A percentile compares a stretch with the other conserved stretches of the same genome.
Conservation (phyloP, 371 early-diverging fungal species). For the Syncephalastrum sp. region DNA sequence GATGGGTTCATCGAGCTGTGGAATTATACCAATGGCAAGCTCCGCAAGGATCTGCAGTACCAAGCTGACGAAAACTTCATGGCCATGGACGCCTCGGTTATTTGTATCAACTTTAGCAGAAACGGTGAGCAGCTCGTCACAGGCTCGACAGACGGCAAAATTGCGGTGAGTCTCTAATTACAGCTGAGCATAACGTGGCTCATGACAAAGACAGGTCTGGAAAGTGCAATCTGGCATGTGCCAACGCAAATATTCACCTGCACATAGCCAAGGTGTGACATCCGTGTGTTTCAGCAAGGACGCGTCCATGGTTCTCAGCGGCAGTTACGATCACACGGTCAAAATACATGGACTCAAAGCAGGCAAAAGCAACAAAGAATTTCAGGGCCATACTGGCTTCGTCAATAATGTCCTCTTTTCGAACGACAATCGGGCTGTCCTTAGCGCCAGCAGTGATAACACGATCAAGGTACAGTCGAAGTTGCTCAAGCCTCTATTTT, state of each 20-base stretch:
- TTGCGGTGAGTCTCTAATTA: conserved; percentile 52
- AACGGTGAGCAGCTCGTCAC: conserved; percentile 83
- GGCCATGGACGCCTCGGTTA: conserved; percentile 87
- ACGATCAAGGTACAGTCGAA: conserved; percentile 66
- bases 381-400: conserved; percentile 86
- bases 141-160: conserved; percentile 83
- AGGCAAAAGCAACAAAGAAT: conserved; percentile 85
- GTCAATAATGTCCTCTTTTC: conserved; percentile 79
- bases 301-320: conserved; percentile 72
- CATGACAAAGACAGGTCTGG: conserved; percentile 57
- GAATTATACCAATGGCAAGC: conserved; percentile 87
- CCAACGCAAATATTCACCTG: conserved; percentile 70
- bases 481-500: too few relatives aligned
- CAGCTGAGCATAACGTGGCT: not conserved
- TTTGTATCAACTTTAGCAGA: conserved; percentile 71
- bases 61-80: conserved; percentile 88
- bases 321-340: conserved; percentile 78
- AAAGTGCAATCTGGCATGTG: conserved; percentile 76
- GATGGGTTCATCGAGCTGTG: conserved; percentile 96
- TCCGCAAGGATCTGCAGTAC: conserved; percentile 84
- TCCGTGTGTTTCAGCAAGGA: conserved; percentile 75
- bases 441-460: conserved; percentile 88
- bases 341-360: conserved; percentile 87
- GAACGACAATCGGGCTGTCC: conserved; percentile 60
- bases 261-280: conserved; percentile 86